phyloP scores from a whole-genome alignment of 345 rosid genomes.

The Euclidium syriacum region DNA sequence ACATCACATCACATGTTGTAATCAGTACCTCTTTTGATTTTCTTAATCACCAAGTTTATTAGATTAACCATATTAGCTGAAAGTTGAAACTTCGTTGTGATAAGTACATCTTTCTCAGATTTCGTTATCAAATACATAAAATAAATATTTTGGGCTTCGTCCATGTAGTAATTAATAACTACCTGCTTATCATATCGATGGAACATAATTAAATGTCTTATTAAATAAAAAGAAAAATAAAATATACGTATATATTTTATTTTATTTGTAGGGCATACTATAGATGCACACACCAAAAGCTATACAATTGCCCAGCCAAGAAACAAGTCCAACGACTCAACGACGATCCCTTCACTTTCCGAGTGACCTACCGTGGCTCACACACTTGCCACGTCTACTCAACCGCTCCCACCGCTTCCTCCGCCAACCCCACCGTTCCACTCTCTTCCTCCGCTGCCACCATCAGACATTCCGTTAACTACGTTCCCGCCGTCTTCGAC shows the following conservation, averaged over 20 bases:
- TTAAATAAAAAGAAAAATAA: neutral
- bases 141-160: neutral
- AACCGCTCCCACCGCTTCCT: slow-evolving; percentile 20
- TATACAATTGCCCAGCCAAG: slow-evolving; percentile 80
- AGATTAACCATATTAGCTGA: neutral
- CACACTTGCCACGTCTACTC: slow-evolving; percentile 75
- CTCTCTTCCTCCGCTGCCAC: neutral
- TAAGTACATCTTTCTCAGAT: neutral
- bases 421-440: neutral
- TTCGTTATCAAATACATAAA: slow-evolving; percentile 4
- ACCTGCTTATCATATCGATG: neutral
- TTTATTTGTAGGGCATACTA: slow-evolving; percentile 55
- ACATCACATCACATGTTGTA: slow-evolving; percentile 18
- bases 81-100: neutral
- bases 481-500: neutral
- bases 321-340: slow-evolving; percentile 82
- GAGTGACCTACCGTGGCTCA: slow-evolving; percentile 53
- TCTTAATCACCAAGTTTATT: neutral
- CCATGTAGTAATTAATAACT: neutral
- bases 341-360: slow-evolving; percentile 52
- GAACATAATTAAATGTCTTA: neutral
- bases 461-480: slow-evolving; percentile 6
- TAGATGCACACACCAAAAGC: slow-evolving; percentile 78
- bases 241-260: neutral
- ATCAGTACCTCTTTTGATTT: slow-evolving; percentile 17